Conservation (phyloP, 129 eudicot genomes). For the Ambrosia artemisiifolia region DNA sequence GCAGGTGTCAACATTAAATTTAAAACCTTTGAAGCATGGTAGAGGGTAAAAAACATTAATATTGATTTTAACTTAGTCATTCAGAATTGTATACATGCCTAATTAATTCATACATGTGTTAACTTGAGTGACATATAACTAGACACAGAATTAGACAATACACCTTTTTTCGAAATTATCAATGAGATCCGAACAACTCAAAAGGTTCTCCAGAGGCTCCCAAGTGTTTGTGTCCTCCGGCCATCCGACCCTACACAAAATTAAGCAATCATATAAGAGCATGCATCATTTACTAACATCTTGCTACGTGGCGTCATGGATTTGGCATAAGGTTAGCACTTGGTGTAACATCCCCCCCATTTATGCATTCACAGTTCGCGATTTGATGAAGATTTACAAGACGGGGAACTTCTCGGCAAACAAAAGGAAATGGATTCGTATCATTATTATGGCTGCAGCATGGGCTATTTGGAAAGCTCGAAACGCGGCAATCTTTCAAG, state of each 20-base stretch:
- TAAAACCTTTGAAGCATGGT: background rate
- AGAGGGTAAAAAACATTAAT: background rate
- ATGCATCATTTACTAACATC: background rate
- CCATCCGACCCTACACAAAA: slow-evolving; percentile 84
- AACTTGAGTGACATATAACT: too few species aligned
- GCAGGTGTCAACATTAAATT: background rate
- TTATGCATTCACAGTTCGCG: too few species aligned
- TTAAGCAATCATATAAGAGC: slow-evolving; percentile 21
- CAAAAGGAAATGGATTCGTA: too few species aligned
- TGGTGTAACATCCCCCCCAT: too few species aligned
- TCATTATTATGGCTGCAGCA: too few species aligned
- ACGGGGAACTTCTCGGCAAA: too few species aligned
- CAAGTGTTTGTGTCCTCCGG: slow-evolving; percentile 81
- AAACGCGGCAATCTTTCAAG: too few species aligned
- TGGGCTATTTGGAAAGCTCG: too few species aligned
- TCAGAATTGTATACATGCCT: background rate
- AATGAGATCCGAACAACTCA: slow-evolving; percentile 45
- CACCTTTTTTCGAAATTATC: slow-evolving; percentile 29
- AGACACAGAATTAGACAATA: too few species aligned
- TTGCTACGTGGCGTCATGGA: too few species aligned
- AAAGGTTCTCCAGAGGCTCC: slow-evolving; percentile 80
- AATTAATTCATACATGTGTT: slow-evolving; percentile 5
- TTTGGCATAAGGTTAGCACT: too few species aligned
- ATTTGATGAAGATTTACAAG: too few species aligned
- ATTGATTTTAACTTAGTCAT: background rate